Conservation (phyloP, 352 stramenopile species). For the Phytopythium delawarense region DNA sequence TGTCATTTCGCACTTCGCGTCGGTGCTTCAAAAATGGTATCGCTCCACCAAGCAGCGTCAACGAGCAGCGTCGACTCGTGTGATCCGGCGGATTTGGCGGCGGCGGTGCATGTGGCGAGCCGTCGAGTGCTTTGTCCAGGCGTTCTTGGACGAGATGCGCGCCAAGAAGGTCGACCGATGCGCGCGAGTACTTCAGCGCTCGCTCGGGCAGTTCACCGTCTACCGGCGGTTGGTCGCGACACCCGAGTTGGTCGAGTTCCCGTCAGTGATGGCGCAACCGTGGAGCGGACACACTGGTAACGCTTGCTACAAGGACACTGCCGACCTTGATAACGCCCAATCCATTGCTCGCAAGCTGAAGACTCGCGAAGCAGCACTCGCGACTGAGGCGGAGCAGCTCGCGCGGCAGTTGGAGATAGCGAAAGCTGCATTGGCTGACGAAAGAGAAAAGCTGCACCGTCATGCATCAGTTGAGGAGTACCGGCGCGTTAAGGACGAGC, state of each 20-base stretch:
- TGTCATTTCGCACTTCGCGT: background rate
- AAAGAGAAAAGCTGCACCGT: constrained; percentile 43
- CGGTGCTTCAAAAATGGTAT: constrained; percentile 32
- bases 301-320: background rate
- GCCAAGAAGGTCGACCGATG: constrained; percentile 23
- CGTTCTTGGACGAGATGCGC: constrained; percentile 25
- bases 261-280: constrained; percentile 13
- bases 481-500: constrained; percentile 48
- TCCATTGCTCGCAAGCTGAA: constrained; percentile 21
- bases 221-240: constrained; percentile 24
- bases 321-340: constrained; percentile 14
- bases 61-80: constrained; percentile 9
- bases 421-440: constrained; percentile 19
- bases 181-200: constrained; percentile 44
- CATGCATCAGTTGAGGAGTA: constrained; percentile 41
- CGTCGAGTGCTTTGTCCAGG: constrained; percentile 23
- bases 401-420: constrained; percentile 18
- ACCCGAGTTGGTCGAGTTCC: constrained; percentile 27
- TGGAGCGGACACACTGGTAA: constrained; percentile 3
- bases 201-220: constrained; percentile 22
- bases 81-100: constrained; percentile 49
- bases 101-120: constrained; percentile 27
- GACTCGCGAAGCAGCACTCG: constrained; percentile 21
- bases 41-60: constrained; percentile 3
- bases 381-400: constrained; percentile 26